Evolutionary conservation across 2,329 filamentous ascomycete genomes (phyloP).

Genomic region (Phyllachora maydis): DNA sequence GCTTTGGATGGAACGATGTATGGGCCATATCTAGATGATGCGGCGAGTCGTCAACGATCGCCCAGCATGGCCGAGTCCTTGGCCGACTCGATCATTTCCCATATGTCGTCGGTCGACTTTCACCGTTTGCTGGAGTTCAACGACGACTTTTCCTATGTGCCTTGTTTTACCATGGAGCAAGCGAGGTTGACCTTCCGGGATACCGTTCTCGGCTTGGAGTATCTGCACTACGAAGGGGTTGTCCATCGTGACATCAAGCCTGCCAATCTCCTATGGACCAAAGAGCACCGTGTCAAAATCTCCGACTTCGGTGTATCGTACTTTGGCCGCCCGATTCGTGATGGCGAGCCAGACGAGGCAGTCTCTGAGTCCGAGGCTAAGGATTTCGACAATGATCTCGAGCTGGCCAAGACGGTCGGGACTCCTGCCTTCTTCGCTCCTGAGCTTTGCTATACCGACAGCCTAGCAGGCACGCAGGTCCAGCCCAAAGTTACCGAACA

Average conservation of each 20-base stretch:
- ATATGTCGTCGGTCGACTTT: conserved; percentile 45
- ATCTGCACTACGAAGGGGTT: conserved; percentile 73
- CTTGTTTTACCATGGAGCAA: conserved; percentile 72
- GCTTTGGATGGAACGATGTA: conserved; percentile 63
- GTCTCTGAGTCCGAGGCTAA: conserved; percentile 64
- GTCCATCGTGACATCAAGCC: conserved; percentile 75
- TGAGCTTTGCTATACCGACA: conserved; percentile 76
- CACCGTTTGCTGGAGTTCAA: conserved; percentile 46
- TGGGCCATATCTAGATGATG: conserved; percentile 42
- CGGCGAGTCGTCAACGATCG: conserved; percentile 41
- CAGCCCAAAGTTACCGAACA: conserved; percentile 72
- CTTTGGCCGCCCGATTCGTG: conserved; percentile 69
- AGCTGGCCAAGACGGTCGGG: conserved; percentile 94
- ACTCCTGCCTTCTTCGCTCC: conserved; percentile 96
- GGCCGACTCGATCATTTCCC: conserved; percentile 56
- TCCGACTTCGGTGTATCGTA: conserved; percentile 98
- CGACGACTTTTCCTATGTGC: conserved; percentile 83
- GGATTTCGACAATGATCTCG: conserved; percentile 80
- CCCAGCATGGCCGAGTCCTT: conserved; percentile 66
- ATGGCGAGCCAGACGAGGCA: conserved; percentile 59
- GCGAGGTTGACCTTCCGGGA: conserved; percentile 76
- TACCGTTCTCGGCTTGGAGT: conserved; percentile 81
- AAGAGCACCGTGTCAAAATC: conserved; percentile 77
- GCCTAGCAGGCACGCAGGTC: conserved; percentile 9
- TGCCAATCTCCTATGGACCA: conserved; percentile 78